These are phyloP conservation scores for Syzygium grande DNA, from an alignment of 345 rosid species.

Conservation along the genomic window DNA sequence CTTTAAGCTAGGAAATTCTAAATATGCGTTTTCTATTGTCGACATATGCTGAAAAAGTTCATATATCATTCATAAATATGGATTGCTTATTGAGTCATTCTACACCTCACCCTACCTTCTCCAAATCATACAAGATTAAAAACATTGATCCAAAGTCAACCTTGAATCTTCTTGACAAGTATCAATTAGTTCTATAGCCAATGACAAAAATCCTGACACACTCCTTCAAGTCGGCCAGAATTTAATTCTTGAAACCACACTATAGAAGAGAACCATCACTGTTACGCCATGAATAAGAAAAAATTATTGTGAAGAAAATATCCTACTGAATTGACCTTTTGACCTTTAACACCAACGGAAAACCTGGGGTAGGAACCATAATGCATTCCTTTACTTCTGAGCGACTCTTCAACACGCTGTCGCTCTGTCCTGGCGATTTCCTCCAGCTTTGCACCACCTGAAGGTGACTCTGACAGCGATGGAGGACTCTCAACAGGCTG, in stretches of 20 bases:
- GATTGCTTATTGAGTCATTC: background rate
- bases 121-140: background rate
- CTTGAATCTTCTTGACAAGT: background rate
- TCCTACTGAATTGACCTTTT: constrained; percentile 47
- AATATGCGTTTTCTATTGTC: background rate
- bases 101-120: background rate
- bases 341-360: constrained; percentile 74
- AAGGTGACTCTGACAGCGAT: constrained; percentile 36
- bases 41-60: background rate
- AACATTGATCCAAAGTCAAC: background rate
- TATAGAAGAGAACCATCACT: background rate
- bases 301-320: background rate
- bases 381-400: constrained; percentile 46
- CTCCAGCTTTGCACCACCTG: constrained; percentile 41
- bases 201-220: background rate
- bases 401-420: constrained; percentile 46
- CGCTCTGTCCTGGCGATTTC: constrained; percentile 67
- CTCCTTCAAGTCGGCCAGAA: background rate
- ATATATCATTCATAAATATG: background rate
- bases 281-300: background rate
- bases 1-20: background rate
- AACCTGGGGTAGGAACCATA: constrained; percentile 62
- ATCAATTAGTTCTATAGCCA: background rate
- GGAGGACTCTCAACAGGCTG: constrained; percentile 34
- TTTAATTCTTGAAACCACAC: background rate